Base-by-base conservation (phyloP, 1,284 basidiomycete species). In the Cystobasidiaceae sp. region DNA sequence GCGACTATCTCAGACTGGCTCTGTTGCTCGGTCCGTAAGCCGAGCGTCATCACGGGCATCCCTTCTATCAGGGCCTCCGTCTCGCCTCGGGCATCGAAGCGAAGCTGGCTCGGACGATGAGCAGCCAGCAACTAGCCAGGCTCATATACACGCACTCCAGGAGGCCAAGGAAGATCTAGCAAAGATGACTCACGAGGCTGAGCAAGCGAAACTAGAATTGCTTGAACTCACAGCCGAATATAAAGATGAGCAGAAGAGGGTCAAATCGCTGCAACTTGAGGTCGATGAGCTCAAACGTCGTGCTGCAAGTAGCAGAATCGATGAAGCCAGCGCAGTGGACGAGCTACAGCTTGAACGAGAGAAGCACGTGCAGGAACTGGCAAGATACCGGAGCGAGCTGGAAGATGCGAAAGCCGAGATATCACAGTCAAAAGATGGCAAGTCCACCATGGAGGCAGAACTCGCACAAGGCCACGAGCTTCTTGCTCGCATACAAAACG, bases 251-350 rank as follows among this genome's bases (percentile, higher is more conserved):
- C 39, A 56, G 25, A 46, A 49, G 23, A 54, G 41, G 51, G 43
- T 83, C 21, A 79, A 79, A 61, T 83, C 84, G 68, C 81, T 81
- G 44, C 80, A 84, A 50, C 77, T 76, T 19, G 82, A 83, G 66
- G 69, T 82, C 17, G 79, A 82, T 65, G 80, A 80, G 48, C 77
- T 82, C 68, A 72, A 84, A 32, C 79, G 82, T 41, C 79, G 74
- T 23, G 71, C 69, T 21, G 49, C 48, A 15, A 70, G 67, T 37
- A 49, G 59, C 30, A 19, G 55, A 34, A 30, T 71, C 30, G 67
- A 71, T 1, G 74, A 77, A 25, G 71, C 77, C 41, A 74, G 70
- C 51, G 65, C 70, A 30, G 69, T 77, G 48, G 69, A 73, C 37
- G 73, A 74, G 41, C 49, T 77, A n/a, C 72, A 74, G 23, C 71